Base-by-base conservation (phyloP, 768 basidiomycete genomes). In the Hirschioporus abietinus region DNA sequence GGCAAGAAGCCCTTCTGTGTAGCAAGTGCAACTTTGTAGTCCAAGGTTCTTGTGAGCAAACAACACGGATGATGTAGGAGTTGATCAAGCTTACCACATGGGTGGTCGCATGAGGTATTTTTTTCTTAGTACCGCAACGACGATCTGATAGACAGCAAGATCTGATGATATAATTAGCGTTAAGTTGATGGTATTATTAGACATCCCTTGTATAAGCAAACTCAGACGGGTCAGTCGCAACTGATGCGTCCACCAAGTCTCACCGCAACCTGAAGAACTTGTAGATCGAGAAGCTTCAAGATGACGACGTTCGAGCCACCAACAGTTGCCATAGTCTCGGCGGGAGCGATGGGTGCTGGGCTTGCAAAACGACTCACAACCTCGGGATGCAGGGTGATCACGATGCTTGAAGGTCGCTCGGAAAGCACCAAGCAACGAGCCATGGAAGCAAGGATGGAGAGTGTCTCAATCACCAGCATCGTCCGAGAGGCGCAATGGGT, bases 271-370 rank as follows among this genome's bases (percentile, higher is more conserved):
- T 30, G 30, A 30, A 8, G 30, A 30, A 15, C 12, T 10, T 52
- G 12, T 15, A 52, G 42, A 52, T 52, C 42, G 42, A 52, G 12
- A 52, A 52, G 42, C 42, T 20, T 52, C 20, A 52, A 12, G 20
- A 52, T 52, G 42, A 10, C 1, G 12, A 52, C 42, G 42, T 2
- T 15, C 12, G 15, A 15, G 20, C 42, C 42, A 52, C 42, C 42
- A 15, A 61, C 60, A 34, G 60, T 88, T 65, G 83, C 82, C 34
- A 75, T 88, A 24, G 75, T 88, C 66, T 81, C 85, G 35, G 80
- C 85, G 9, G 86, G 87, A 20, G 81, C 79, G 1, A 89, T 88
- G 88, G 87, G 86, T 27, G 76, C 85, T 6, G 86, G 79, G 23
- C 82, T 89, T 34, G 87, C 80, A 20, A 78, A 74, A 35, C 80